phyloP scores from a whole-genome alignment of 2,329 filamentous ascomycete genomes.

The Cercospora sojina region DNA sequence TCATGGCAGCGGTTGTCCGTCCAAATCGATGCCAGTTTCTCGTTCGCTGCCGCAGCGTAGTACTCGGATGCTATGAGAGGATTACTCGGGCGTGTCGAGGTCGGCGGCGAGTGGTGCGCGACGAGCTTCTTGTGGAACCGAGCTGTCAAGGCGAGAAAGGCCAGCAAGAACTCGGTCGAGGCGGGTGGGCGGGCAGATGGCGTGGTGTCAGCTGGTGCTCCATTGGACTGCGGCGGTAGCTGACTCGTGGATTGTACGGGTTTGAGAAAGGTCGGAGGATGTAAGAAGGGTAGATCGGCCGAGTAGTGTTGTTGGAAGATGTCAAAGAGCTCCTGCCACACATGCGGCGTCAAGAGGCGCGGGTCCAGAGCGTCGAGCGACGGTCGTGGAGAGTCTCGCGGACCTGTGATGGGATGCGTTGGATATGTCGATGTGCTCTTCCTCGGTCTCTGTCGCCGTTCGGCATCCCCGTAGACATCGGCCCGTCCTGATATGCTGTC shows the following conservation, averaged over 20 bases:
- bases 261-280: conserved; percentile 61
- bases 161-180: conserved; percentile 59
- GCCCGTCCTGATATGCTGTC: conserved; percentile 26
- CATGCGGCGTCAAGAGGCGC: conserved; percentile 59
- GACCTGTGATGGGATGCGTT: conserved; percentile 40
- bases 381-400: conserved; percentile 45
- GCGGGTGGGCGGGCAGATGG: conserved; percentile 51
- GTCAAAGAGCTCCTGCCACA: conserved; percentile 69
- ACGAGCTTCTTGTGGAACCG: conserved; percentile 65
- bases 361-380: conserved; percentile 61
- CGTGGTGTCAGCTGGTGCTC: neutral
- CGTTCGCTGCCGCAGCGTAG: conserved; percentile 60
- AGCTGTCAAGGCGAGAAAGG: conserved; percentile 67
- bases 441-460: conserved; percentile 38
- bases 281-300: conserved; percentile 70
- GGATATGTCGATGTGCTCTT: conserved; percentile 41
- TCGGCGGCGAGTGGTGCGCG: conserved; percentile 55
- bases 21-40: conserved; percentile 51
- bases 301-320: conserved; percentile 71
- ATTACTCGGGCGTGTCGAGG: conserved; percentile 47
- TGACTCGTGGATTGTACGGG: conserved; percentile 42
- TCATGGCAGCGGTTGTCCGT: conserved; percentile 53
- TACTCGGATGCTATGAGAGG: conserved; percentile 61
- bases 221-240: conserved; percentile 16
- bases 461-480: conserved; percentile 29